phyloP scores from a whole-genome alignment of 108 stramenopile genomes.

The Skeletonema grethae region DNA sequence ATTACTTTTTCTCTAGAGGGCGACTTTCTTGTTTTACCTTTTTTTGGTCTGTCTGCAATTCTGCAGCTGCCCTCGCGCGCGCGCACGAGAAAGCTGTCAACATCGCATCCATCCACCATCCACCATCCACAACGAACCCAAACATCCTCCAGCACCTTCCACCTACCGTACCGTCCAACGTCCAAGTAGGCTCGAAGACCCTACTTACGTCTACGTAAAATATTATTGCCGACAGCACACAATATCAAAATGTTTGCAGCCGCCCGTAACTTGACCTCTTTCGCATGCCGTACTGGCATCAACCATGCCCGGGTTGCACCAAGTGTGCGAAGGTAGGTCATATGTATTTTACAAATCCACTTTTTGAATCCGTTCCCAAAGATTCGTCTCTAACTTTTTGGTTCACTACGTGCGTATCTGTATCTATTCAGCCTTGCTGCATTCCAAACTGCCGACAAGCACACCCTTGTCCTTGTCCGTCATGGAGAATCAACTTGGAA shows the following conservation, averaged over 20 bases:
- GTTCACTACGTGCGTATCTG: background rate
- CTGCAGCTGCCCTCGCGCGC: too few species aligned
- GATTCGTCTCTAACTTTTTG: background rate
- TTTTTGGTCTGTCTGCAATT: too few species aligned
- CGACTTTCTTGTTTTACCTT: too few species aligned
- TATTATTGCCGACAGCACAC: too few species aligned
- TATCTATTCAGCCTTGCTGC: conserved; percentile 33
- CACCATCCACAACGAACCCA: too few species aligned
- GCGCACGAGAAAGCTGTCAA: too few species aligned
- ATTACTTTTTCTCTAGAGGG: too few species aligned
- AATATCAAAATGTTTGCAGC: conserved; percentile 36
- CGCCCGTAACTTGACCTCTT: conserved; percentile 36
- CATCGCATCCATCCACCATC: too few species aligned
- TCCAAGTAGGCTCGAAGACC: too few species aligned
- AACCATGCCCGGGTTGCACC: conserved; percentile 29
- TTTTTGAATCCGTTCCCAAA: background rate
- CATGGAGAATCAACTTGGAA: conserved; percentile 99
- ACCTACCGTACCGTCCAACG: too few species aligned
- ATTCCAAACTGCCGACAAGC: conserved; percentile 59
- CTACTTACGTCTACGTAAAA: too few species aligned
- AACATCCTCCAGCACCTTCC: background rate
- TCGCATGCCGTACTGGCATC: conserved; percentile 33
- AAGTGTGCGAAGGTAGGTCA: conserved; percentile 37
- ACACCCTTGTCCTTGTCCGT: conserved; percentile 85
- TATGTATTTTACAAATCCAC: background rate